Percentiles rank a stretch among this genome's conserved stretches.
Conservation (phyloP, 2,329 filamentous ascomycete genomes). For the Diaporthe australafricana region DNA sequence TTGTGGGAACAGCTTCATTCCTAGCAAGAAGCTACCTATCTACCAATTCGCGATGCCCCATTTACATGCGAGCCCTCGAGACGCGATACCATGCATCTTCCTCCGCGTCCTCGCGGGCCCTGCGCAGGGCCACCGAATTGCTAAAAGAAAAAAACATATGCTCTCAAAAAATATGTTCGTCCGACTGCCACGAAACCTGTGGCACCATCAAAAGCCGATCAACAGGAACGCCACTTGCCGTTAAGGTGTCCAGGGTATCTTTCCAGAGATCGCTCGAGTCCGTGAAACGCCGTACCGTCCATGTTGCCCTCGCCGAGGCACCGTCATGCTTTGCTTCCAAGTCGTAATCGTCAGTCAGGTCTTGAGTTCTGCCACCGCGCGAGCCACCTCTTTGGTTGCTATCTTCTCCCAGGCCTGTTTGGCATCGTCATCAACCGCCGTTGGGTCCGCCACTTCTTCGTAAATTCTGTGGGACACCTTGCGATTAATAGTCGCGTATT, state of each 20-base stretch:
- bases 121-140: conserved; percentile 18
- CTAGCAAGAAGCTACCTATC: conserved; percentile 31
- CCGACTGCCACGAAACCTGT: conserved; percentile 30
- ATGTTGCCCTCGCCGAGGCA: conserved; percentile 33
- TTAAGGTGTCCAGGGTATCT: conserved; percentile 41
- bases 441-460: conserved; percentile 69
- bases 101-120: conserved; percentile 1
- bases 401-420: conserved; percentile 80
- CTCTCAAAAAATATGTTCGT: conserved; percentile 23
- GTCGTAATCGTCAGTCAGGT: conserved; percentile 56
- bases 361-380: conserved; percentile 72
- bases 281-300: conserved; percentile 38
- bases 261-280: conserved; percentile 39
- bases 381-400: conserved; percentile 82
- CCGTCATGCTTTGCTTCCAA: conserved; percentile 36
- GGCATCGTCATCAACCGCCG: conserved; percentile 72
- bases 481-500: conserved; percentile 93
- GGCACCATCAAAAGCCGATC: conserved; percentile 24
- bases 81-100: conserved; percentile 15
- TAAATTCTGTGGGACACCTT: conserved; percentile 91
- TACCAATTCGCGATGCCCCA: conserved; percentile 28
- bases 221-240: conserved; percentile 34
- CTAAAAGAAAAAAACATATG: conserved; percentile 19
- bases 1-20: conserved; percentile 23
- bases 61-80: conserved; percentile 30